phyloP scores from a whole-genome alignment of 1,139 yeast species.

The Arxiozyma telluris region DNA sequence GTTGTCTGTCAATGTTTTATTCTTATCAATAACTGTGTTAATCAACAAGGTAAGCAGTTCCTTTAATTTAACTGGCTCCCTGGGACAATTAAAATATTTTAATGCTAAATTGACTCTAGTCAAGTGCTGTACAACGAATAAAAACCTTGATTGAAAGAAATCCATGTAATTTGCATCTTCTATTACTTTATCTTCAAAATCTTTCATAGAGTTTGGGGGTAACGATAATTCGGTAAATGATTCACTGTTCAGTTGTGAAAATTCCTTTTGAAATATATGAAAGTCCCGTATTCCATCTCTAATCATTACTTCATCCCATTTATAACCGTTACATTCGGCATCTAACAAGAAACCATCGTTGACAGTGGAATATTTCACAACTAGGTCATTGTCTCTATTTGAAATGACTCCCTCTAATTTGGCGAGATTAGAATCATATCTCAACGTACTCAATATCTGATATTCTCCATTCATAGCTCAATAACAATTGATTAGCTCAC shows the following conservation, averaged over 20 bases:
- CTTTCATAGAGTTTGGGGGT: not conserved
- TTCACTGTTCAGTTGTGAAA: not conserved
- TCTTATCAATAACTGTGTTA: slow-evolving; percentile 9
- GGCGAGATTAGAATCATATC: slow-evolving; percentile 56
- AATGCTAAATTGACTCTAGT: slow-evolving; percentile 49
- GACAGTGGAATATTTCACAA: not conserved
- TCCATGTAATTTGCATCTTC: not conserved
- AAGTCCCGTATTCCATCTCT: slow-evolving; percentile 1
- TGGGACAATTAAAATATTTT: slow-evolving; percentile 44
- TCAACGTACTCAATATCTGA: slow-evolving; percentile 44
- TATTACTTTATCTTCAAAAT: not conserved
- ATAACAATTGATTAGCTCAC: not conserved
- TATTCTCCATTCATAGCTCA: not conserved
- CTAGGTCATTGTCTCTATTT: not conserved
- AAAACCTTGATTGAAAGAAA: slow-evolving; percentile 34
- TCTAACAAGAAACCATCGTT: not conserved
- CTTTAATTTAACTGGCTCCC: slow-evolving; percentile 35
- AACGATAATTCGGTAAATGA: not conserved
- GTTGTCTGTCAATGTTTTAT: not conserved
- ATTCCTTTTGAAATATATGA: not conserved
- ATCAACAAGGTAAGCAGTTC: slow-evolving; percentile 40
- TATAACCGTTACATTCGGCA: slow-evolving; percentile 3
- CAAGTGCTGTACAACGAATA: slow-evolving; percentile 56
- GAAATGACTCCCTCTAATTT: slow-evolving; percentile 2
- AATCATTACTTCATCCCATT: not conserved